phyloP scores from a whole-genome alignment of 2,329 filamentous ascomycete species.

The Phoma herbarum region DNA sequence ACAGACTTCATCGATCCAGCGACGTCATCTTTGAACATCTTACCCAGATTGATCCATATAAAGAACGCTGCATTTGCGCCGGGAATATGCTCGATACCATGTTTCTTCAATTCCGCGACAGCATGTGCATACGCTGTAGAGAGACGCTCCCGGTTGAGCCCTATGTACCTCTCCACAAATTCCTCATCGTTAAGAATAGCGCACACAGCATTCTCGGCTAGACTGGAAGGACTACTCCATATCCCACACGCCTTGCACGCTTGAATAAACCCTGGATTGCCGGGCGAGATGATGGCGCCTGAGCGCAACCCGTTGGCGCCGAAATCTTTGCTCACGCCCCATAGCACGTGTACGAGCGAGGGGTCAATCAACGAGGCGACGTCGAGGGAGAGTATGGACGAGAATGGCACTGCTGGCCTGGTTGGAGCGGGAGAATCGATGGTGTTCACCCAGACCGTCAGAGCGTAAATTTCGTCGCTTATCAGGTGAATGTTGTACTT shows the following conservation, averaged over 20 bases:
- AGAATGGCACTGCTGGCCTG: slow-evolving; percentile 22
- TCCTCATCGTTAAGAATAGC: background rate
- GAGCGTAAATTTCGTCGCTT: slow-evolving; percentile 67
- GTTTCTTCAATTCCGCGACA: slow-evolving; percentile 30
- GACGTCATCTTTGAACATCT: slow-evolving; percentile 20
- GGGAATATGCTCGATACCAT: slow-evolving; percentile 51
- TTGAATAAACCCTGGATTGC: slow-evolving; percentile 46
- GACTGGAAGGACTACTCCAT: slow-evolving; percentile 22
- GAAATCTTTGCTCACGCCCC: slow-evolving; percentile 57
- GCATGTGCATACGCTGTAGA: slow-evolving; percentile 24
- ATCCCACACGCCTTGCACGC: slow-evolving; percentile 18
- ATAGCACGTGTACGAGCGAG: slow-evolving; percentile 61
- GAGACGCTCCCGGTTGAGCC: slow-evolving; percentile 50
- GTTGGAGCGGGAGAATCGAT: slow-evolving; percentile 49
- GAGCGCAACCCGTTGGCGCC: slow-evolving; percentile 60
- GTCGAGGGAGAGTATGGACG: slow-evolving; percentile 27
- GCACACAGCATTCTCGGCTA: slow-evolving; percentile 16
- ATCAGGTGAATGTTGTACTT: slow-evolving; percentile 63
- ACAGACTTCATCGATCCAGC: too few species aligned
- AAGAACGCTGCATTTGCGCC: slow-evolving; percentile 58
- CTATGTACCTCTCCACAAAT: slow-evolving; percentile 50
- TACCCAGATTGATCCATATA: slow-evolving; percentile 52
- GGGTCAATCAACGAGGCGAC: slow-evolving; percentile 57
- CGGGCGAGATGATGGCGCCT: slow-evolving; percentile 22
- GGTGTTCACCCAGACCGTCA: slow-evolving; percentile 55